Evolutionary conservation across 768 basidiomycete species (phyloP), one percentile per base, ranked within the genome.

Genomic region (Galerina marginata): DNA sequence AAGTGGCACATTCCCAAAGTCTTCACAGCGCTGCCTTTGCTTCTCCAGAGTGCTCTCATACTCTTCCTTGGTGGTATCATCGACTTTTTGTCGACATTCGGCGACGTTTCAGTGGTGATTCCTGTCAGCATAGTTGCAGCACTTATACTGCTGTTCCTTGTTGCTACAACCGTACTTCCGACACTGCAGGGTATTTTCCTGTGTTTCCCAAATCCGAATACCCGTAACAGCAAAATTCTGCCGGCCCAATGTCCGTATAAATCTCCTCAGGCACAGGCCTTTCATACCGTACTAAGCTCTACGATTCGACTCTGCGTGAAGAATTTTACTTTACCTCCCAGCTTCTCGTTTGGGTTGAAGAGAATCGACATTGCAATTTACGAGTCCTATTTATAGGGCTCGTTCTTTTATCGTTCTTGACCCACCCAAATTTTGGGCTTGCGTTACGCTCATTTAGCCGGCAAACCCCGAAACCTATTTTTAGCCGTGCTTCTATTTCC

Each of bases 21-120:
- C 16, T 59, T 74, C 14, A 58, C 71, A 9, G 33, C 66, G 3
- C 62, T 75, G 4, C 73, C 71, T 14, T 48, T 74, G 7, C 59
- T 73, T n/a, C 65, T 76, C 9, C 71, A 73, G 60, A 33, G 57
- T 12, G 67, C 73, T 6, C 60, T 75, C n/a, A 53, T 74, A 6
- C 59, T 75, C 2, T 75, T 75, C 58, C 67, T 72, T 37, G 51
- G 61, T 9, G 73, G 71, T 2, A 33, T 74, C 3, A 49, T 71
- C 15, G 66, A 70, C 11, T 65, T 73, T n/a, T n/a, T 61, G 29
- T 33, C 56, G 10, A 43, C 48, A 25, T 47, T 61, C 2, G 54
- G 54, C 9, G 39, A 39, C 3, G 52, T 50, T 11, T 33, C 29
- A 15, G 57, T 63, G 4, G 57, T 58, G 6, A 47, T 37, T 25